Evolutionary conservation across 139 green algal genomes (phyloP), one percentile per base, ranked within the genome.

Genomic region (Marvania coccoides): DNA sequence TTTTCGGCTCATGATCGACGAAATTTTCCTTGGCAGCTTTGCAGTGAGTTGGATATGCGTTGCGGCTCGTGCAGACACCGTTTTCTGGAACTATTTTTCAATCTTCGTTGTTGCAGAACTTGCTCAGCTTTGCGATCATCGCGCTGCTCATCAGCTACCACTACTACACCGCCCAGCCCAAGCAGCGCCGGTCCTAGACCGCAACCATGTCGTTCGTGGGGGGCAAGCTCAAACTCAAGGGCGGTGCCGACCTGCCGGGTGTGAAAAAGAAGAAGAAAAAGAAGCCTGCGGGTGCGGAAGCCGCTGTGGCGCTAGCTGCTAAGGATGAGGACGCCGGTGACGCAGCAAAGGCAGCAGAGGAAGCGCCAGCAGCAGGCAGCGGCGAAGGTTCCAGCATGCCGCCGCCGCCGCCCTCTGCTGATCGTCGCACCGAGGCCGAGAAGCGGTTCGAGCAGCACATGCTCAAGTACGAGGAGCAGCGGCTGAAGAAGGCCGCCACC

Each of bases 161-260:
- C 73, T 89, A 84, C 78, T 55, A 88, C 9, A 70, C 64, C 9
- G 78, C 85, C 13, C 76, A 83, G 42, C 53, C 0, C 24, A 35
- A 42, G 42, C 10, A 62, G 14, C 12, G n/a, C 34, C 19, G 67
- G 60, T 53, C 68, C 6, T n/a, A 24, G 30, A 28, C 19, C 19
- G 19, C 42, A 63, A 19, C 69, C 58, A 73, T 40, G 19, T 88
- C 87, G 5, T 95, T 95, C 36, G 70, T 77, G 5, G 85, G 88
- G 2, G 90, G 90, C 47, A 84, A 87, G 59, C 82, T 97, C 29
- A 95, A 95, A 67, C 76, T 97, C 0, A 97, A 97, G 69, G 91
- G 91, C 0, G 84, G 69, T 6, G 66, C 79, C 6, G 19, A 69
- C 2, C 48, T 86, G 6, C 34, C 47, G 5, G 82, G 74, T 6